Evolutionary conservation across 129 eudicot species (phyloP).

Genomic region (Ambrosia trifida): DNA sequence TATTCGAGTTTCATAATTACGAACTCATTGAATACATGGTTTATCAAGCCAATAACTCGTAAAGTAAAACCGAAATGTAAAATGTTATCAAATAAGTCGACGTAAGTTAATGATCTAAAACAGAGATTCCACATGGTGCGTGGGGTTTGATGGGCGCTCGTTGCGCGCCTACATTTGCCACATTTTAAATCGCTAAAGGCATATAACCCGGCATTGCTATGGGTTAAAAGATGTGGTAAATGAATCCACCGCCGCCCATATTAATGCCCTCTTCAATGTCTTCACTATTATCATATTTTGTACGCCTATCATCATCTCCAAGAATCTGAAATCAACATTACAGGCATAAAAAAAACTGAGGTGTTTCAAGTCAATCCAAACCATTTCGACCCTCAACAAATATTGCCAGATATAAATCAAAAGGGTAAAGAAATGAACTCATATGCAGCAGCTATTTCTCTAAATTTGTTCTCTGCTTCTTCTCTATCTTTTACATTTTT

Average conservation of each 20-base stretch:
- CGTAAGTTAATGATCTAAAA: no score
- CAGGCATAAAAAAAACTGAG: background rate
- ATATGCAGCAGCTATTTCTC: slow-evolving; percentile 97
- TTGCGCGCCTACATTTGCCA: no score
- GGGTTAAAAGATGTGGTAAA: no score
- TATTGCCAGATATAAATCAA: background rate
- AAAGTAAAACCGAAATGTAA: no score
- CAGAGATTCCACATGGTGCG: no score
- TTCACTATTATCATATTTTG: slow-evolving; percentile 84
- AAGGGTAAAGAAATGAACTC: slow-evolving; percentile 55
- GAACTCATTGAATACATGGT: no score
- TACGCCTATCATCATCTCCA: slow-evolving; percentile 90
- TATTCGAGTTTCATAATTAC: no score
- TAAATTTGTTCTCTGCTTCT: slow-evolving; percentile 87
- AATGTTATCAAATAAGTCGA: no score
- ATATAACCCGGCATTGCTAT: no score
- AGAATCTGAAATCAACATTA: slow-evolving; percentile 53
- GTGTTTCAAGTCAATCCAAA: background rate
- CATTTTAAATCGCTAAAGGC: no score
- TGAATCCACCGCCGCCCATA: slow-evolving; percentile 82
- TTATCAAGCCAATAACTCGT: no score
- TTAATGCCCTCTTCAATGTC: slow-evolving; percentile 88
- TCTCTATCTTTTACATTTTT: slow-evolving; percentile 92
- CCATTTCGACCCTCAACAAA: background rate
- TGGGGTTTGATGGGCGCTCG: no score